Evolutionary conservation across 768 basidiomycete genomes (phyloP).

Genomic region (Boletus vermiculosoides): DNA sequence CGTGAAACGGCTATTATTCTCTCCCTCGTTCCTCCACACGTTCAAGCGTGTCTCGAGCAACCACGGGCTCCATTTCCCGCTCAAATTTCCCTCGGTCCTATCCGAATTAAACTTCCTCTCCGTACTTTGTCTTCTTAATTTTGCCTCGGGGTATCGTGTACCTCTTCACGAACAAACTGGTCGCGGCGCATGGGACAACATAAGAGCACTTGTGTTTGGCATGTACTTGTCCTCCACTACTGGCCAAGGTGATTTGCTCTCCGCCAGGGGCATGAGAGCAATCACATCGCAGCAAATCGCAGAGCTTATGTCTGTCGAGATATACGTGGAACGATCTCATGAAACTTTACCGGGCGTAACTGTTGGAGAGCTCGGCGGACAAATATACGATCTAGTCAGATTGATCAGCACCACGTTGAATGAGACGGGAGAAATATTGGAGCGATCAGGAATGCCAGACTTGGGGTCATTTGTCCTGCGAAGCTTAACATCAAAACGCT

Average conservation of each 20-base stretch:
- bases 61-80: constrained; percentile 75
- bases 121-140: constrained; percentile 76
- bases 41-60: constrained; percentile 58
- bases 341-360: constrained; percentile 64
- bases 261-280: constrained; percentile 61
- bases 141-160: constrained; percentile 77
- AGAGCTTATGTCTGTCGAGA: constrained; percentile 65
- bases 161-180: constrained; percentile 70
- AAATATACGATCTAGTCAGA: constrained; percentile 68
- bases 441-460: constrained; percentile 58
- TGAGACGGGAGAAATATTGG: constrained; percentile 69
- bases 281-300: constrained; percentile 60
- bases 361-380: constrained; percentile 76
- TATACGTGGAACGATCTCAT: constrained; percentile 72
- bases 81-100: constrained; percentile 69
- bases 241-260: constrained; percentile 56
- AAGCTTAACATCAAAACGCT: constrained; percentile 48
- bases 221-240: constrained; percentile 65
- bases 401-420: constrained; percentile 61
- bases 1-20: constrained; percentile 61
- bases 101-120: constrained; percentile 84
- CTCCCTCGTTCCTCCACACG: constrained; percentile 59
- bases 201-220: constrained; percentile 70
- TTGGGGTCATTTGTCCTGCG: constrained; percentile 76
- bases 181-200: constrained; percentile 82